Evolutionary conservation across 176 grass and related monocot species (phyloP).

Genomic region (Avena eriantha): DNA sequence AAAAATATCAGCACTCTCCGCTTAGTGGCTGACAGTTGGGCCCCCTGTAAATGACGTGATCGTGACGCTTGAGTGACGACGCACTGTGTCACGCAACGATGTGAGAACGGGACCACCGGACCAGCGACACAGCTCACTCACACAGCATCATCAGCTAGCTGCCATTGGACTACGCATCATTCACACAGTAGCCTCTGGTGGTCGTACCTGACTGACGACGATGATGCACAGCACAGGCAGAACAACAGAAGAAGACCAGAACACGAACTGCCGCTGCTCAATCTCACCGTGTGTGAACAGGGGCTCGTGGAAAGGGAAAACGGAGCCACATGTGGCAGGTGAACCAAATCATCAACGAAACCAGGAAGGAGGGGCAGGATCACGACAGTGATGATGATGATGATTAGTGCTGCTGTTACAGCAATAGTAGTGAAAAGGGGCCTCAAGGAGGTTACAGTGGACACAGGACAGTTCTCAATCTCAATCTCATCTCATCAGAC

Average conservation of each 20-base stretch:
- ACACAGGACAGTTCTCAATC: conserved; percentile 24
- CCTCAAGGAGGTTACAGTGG: not conserved
- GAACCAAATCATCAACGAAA: conserved; percentile 10
- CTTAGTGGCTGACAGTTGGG: not conserved
- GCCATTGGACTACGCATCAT: not conserved
- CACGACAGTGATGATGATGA: not conserved
- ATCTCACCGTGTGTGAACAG: not conserved
- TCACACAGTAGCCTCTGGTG: not conserved
- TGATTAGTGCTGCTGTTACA: not conserved
- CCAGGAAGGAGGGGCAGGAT: not conserved
- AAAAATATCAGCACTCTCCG: not conserved
- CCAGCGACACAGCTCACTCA: not conserved
- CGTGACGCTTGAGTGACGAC: conserved; percentile 30
- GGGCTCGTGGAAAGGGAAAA: conserved; percentile 14
- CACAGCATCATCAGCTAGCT: not conserved
- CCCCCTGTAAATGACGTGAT: not conserved
- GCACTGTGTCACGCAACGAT: not conserved
- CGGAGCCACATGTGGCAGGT: conserved; percentile 46
- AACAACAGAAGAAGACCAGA: not conserved
- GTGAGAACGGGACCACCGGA: not conserved
- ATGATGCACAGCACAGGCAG: not conserved
- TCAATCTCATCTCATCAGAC: conserved; percentile 1
- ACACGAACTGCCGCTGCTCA: not conserved
- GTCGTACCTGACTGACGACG: not conserved
- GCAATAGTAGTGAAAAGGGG: not conserved